Conservation (phyloP, 1,284 basidiomycete genomes). For the Termitomyces sp. region DNA sequence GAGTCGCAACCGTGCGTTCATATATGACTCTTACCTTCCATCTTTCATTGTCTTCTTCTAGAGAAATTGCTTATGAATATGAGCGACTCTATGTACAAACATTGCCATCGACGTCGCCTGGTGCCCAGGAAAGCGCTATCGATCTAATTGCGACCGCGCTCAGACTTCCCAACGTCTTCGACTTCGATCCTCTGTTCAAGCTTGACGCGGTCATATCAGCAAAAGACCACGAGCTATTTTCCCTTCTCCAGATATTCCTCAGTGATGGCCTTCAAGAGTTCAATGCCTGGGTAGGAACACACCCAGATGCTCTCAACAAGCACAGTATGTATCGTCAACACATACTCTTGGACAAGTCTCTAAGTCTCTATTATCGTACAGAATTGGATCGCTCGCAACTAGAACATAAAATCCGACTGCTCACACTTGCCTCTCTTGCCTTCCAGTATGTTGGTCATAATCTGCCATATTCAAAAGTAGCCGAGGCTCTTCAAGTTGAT, state of each 20-base stretch:
- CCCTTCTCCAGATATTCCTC: conserved; percentile 70
- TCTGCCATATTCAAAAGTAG: conserved; percentile 72
- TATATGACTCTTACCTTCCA: background rate
- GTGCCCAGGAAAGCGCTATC: conserved; percentile 50
- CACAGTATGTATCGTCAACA: conserved; percentile 45
- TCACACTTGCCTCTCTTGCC: conserved; percentile 76
- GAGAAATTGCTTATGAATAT: conserved; percentile 60
- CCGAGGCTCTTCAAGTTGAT: conserved; percentile 64
- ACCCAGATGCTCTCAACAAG: conserved; percentile 49
- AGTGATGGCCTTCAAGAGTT: conserved; percentile 64
- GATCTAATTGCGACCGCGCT: conserved; percentile 65
- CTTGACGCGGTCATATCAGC: conserved; percentile 68
- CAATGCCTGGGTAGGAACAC: conserved; percentile 53
- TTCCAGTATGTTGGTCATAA: conserved; percentile 74
- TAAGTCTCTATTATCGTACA: conserved; percentile 16
- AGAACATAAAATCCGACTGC: conserved; percentile 77
- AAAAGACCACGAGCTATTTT: conserved; percentile 63
- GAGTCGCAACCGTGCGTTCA: conserved; percentile 50
- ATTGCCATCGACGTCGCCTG: conserved; percentile 47
- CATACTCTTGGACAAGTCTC: conserved; percentile 2
- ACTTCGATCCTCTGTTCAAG: conserved; percentile 80
- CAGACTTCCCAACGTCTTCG: conserved; percentile 65
- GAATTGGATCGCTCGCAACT: conserved; percentile 55
- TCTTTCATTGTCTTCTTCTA: conserved; percentile 22
- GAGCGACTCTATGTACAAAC: conserved; percentile 57